phyloP scores from a whole-genome alignment of 2,329 filamentous ascomycete genomes.

The Macrophomina pseudophaseolina region DNA sequence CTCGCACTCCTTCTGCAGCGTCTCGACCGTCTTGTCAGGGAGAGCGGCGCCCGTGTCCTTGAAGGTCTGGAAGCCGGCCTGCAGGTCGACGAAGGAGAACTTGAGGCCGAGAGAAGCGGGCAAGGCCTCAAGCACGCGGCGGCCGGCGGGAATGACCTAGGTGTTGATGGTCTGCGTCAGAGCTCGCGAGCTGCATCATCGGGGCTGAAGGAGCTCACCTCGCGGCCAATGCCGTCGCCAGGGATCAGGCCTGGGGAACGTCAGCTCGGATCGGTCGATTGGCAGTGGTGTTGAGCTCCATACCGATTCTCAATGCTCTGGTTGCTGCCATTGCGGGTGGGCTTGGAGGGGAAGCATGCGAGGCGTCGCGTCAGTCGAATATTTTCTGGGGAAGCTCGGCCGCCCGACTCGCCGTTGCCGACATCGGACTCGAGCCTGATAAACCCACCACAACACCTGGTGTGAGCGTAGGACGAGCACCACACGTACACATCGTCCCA shows the following conservation, averaged over 20 bases:
- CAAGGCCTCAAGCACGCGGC: constrained; percentile 88
- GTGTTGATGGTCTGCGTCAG: background rate
- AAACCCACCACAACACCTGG: background rate
- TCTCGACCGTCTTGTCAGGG: constrained; percentile 87
- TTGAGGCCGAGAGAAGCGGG: constrained; percentile 88
- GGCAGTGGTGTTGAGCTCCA: background rate
- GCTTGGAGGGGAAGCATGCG: constrained; percentile 1
- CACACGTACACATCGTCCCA: too few species aligned
- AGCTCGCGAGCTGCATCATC: background rate
- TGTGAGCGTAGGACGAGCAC: background rate
- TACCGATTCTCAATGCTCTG: constrained; percentile 29
- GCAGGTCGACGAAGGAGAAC: constrained; percentile 92
- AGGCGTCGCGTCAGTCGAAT: constrained; percentile 13
- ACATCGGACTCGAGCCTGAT: constrained; percentile 11
- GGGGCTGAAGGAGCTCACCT: constrained; percentile 55
- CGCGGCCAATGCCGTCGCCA: constrained; percentile 96
- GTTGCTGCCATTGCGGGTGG: constrained; percentile 28
- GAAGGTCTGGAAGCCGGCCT: constrained; percentile 93
- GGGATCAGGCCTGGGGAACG: constrained; percentile 80
- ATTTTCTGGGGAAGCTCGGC: constrained; percentile 28
- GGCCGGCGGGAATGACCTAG: constrained; percentile 82
- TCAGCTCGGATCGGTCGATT: background rate
- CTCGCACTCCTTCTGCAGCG: constrained; percentile 89
- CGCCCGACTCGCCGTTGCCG: constrained; percentile 17
- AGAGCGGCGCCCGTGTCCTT: constrained; percentile 86